A percentile compares a stretch with the other conserved stretches of the same genome.
Conservation (phyloP, 768 basidiomycete species). For the Boletus huronensis region DNA sequence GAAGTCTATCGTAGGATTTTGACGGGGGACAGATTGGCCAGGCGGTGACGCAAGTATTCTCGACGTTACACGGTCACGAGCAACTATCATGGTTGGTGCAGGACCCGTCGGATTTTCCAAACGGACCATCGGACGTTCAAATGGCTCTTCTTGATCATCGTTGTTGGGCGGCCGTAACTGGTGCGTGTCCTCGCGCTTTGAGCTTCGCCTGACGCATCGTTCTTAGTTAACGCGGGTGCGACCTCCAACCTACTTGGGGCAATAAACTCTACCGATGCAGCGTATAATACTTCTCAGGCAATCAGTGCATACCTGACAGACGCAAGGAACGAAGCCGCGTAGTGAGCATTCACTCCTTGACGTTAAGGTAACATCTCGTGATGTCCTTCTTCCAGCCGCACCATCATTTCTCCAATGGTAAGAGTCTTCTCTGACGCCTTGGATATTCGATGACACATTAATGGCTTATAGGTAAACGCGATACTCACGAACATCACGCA, state of each 20-base stretch:
- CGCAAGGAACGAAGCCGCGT: conserved; percentile 58
- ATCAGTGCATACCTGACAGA: conserved; percentile 46
- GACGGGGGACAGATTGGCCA: conserved; percentile 54
- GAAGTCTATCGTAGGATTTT: conserved; percentile 45
- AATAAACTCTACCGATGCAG: conserved; percentile 37
- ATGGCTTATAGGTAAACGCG: conserved; percentile 21
- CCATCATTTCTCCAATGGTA: conserved; percentile 12
- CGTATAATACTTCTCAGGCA: conserved; percentile 47
- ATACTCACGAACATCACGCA: conserved; percentile 39
- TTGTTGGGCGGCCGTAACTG: conserved; percentile 52
- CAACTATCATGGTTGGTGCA: conserved; percentile 46
- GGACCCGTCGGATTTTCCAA: conserved; percentile 42
- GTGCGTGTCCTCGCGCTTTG: conserved; percentile 34
- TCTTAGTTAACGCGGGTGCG: conserved; percentile 42
- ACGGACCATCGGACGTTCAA: conserved; percentile 42
- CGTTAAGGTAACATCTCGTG: not conserved
- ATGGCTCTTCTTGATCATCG: conserved; percentile 45
- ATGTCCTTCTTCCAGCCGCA: conserved; percentile 18
- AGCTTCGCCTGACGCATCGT: not conserved
- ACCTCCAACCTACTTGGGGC: conserved; percentile 36
- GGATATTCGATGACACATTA: not conserved
- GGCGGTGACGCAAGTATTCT: conserved; percentile 39
- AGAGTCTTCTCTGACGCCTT: not conserved
- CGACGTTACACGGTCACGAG: conserved; percentile 24
- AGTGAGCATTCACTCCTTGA: conserved; percentile 37